phyloP scores from a whole-genome alignment of 306 rosid species.

The Malus asiatica region DNA sequence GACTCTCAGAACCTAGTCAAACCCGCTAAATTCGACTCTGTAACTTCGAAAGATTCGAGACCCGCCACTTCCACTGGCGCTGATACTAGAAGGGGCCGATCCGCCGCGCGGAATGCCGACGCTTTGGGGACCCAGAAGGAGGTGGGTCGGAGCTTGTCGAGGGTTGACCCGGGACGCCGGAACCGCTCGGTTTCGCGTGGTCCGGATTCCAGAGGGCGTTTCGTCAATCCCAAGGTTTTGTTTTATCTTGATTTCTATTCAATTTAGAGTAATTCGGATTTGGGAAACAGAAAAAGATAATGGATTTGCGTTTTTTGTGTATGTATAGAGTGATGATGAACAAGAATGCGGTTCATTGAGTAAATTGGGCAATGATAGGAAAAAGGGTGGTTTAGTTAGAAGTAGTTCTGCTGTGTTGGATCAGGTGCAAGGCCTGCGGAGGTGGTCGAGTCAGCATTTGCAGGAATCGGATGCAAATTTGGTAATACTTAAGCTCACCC shows the following conservation, averaged over 20 bases:
- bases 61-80: slow-evolving; percentile 1
- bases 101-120: slow-evolving; percentile 26
- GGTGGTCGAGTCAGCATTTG: slow-evolving; percentile 55
- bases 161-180: slow-evolving; percentile 40
- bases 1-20: slow-evolving; percentile 8
- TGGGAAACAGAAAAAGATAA: neutral
- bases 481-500: slow-evolving; percentile 32
- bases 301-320: slow-evolving; percentile 15
- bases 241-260: neutral
- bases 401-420: slow-evolving; percentile 29
- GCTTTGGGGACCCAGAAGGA: slow-evolving; percentile 17
- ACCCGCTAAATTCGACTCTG: slow-evolving; percentile 4
- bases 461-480: slow-evolving; percentile 31
- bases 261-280: neutral
- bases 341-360: slow-evolving; percentile 13
- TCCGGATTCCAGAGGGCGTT: slow-evolving; percentile 40
- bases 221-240: slow-evolving; percentile 58
- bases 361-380: slow-evolving; percentile 20
- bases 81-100: slow-evolving; percentile 37
- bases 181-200: slow-evolving; percentile 56
- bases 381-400: slow-evolving; percentile 32
- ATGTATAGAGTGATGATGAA: slow-evolving; percentile 75
- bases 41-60: neutral
- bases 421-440: slow-evolving; percentile 31
- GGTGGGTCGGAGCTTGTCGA: slow-evolving; percentile 37